Percentiles rank a stretch among this genome's conserved stretches.
Conservation (phyloP, 805 yeast species). For the Barnettozyma siamensis region DNA sequence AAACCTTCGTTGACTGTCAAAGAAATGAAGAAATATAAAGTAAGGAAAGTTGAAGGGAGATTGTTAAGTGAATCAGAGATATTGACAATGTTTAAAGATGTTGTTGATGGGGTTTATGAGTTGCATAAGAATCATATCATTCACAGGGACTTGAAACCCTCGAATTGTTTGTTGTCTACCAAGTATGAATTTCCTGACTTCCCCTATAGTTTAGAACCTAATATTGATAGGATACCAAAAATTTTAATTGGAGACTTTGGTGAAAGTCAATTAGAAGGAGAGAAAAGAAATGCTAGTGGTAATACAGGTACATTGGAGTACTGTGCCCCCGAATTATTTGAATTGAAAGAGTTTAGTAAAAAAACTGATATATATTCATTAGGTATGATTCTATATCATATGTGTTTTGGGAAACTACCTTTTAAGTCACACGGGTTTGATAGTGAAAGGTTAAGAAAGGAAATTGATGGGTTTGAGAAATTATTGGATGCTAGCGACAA, state of each 20-base stretch:
- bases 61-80: slow-evolving; percentile 53
- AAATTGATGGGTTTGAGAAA: slow-evolving; percentile 4
- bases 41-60: slow-evolving; percentile 26
- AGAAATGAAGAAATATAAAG: slow-evolving; percentile 31
- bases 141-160: slow-evolving; percentile 88
- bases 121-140: slow-evolving; percentile 70
- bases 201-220: slow-evolving; percentile 9
- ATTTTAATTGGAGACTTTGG: slow-evolving; percentile 86
- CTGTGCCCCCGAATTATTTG: slow-evolving; percentile 67
- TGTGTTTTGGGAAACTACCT: slow-evolving; percentile 70
- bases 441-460: slow-evolving; percentile 22
- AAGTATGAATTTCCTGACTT: slow-evolving; percentile 16
- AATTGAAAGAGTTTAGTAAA: slow-evolving; percentile 47
- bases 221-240: slow-evolving; percentile 43
- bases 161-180: slow-evolving; percentile 62
- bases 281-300: slow-evolving; percentile 62
- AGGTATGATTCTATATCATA: slow-evolving; percentile 74
- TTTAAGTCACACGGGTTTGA: slow-evolving; percentile 29
- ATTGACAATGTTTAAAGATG: slow-evolving; percentile 60
- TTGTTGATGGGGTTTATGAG: slow-evolving; percentile 63
- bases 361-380: slow-evolving; percentile 77
- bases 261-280: slow-evolving; percentile 75
- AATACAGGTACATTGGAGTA: slow-evolving; percentile 85
- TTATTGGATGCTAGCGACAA: not conserved
- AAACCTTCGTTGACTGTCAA: slow-evolving; percentile 34